Evolutionary conservation across 78 protist genomes (phyloP).

Genomic region (Blattamonas nauphoetae): DNA sequence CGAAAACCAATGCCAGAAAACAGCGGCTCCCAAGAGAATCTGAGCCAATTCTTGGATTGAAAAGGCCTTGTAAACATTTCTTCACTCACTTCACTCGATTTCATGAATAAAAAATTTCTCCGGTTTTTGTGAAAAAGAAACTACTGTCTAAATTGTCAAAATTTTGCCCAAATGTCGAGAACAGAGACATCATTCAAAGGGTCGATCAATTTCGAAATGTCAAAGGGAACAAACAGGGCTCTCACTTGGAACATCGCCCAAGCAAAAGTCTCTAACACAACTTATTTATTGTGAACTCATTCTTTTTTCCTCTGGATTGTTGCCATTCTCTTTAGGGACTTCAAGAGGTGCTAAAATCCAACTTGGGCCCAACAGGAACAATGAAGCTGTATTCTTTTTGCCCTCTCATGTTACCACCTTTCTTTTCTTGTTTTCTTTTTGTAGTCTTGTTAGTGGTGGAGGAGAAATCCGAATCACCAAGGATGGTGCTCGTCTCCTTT

Average conservation of each 20-base stretch:
- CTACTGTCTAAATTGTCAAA: too few relatives aligned
- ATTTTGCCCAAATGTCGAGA: too few relatives aligned
- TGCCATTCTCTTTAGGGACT: slow-evolving; percentile 53
- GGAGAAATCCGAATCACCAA: slow-evolving; percentile 96
- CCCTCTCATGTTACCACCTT: background rate
- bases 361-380: slow-evolving; percentile 98
- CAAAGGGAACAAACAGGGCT: background rate
- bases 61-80: too few relatives aligned
- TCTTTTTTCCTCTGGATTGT: background rate
- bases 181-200: too few relatives aligned
- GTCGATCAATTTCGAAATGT: background rate
- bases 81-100: too few relatives aligned
- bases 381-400: slow-evolving; percentile 67
- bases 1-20: too few relatives aligned
- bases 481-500: slow-evolving; percentile 93
- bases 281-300: background rate
- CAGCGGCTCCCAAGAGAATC: too few relatives aligned
- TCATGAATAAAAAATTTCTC: too few relatives aligned
- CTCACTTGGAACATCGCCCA: background rate
- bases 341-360: slow-evolving; percentile 78
- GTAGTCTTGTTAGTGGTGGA: slow-evolving; percentile 87
- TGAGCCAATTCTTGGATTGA: too few relatives aligned
- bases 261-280: background rate
- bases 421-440: background rate
- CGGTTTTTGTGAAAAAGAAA: too few relatives aligned